Base-by-base conservation (phyloP, 2,329 filamentous ascomycete species). In the Ophiostoma angusticollis region DNA sequence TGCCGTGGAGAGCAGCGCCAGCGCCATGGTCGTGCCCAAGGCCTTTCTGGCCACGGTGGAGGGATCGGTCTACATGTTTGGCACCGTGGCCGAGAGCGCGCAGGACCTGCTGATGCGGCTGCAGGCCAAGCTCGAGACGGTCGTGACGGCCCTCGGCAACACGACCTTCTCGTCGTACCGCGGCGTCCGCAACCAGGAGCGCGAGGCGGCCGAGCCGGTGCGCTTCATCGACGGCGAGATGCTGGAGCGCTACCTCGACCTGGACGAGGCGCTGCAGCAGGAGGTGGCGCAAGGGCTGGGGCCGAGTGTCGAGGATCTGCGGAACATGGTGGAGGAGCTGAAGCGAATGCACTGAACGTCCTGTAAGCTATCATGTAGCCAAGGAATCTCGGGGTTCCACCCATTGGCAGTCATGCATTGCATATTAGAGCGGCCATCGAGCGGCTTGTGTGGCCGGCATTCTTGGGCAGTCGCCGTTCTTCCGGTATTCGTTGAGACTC, bases 11-110 rank as follows among this genome's bases (percentile, higher is more conserved):
- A 65, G 75, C 3, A 69, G 68, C 14, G 63, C 74, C 24, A 77
- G 69, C 47, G 76, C 83, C 8, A 65, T 80, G 19, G 76, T 95
- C 7, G 64, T 80, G 7, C 89, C 91, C 0, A 77, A 74, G 52
- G 91, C 91, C 16, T 95, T 96, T 54, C 61, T 96, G 37, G 87
- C 74, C 42, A 96, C 91, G 39, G 87, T 87, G 34, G 89, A 96
- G 57, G 91, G 91, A 19, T 81, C 81, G 0, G 79, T 98, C 35
- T 95, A 94, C 58, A 74, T 98, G 47, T 89, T 91, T 51, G 85
- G 82, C 1, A 72, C 81, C 6, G 85, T 98, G 47, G 68, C 78
- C 3, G 67, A 80, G 0, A 57, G 69, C 4, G 75, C 82, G 38
- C 80, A 85, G 52, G 81, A 93, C 49, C 65, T 93, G 11, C 70